Evolutionary conservation across 805 yeast genomes (phyloP).

Genomic region (Maudiozyma turicensis): DNA sequence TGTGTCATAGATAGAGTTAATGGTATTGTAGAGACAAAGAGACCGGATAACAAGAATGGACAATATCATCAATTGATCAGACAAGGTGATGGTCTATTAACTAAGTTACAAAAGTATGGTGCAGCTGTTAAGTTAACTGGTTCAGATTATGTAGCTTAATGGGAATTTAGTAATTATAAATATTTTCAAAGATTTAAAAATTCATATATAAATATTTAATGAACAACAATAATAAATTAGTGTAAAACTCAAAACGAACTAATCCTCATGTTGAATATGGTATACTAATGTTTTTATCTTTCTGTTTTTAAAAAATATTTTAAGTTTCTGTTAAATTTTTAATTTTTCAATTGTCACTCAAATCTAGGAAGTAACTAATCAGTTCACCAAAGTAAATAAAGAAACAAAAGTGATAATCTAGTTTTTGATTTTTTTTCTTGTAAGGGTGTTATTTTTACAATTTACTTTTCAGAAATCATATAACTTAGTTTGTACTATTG

Average conservation of each 20-base stretch:
- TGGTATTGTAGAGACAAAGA: constrained; percentile 88
- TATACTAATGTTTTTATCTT: neutral
- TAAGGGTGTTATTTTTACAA: no score
- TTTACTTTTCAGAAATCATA: no score
- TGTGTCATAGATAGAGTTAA: constrained; percentile 94
- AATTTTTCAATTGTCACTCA: neutral
- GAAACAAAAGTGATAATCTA: neutral
- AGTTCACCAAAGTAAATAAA: neutral
- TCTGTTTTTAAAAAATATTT: neutral
- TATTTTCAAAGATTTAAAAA: neutral
- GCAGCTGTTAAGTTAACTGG: constrained; percentile 96
- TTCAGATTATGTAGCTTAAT: constrained; percentile 51
- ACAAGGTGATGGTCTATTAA: constrained; percentile 85
- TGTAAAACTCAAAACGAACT: no score
- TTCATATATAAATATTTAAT: neutral
- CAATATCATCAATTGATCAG: constrained; percentile 84
- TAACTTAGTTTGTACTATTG: no score
- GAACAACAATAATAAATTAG: neutral
- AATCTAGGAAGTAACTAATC: neutral
- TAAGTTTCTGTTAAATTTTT: neutral
- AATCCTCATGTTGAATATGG: no score
- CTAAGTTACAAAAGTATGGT: constrained; percentile 92
- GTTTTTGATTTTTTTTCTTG: neutral
- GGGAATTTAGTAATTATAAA: neutral
- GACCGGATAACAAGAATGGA: constrained; percentile 92